Conservation (phyloP, 108 stramenopile species). For the Skeletonema potamos region DNA sequence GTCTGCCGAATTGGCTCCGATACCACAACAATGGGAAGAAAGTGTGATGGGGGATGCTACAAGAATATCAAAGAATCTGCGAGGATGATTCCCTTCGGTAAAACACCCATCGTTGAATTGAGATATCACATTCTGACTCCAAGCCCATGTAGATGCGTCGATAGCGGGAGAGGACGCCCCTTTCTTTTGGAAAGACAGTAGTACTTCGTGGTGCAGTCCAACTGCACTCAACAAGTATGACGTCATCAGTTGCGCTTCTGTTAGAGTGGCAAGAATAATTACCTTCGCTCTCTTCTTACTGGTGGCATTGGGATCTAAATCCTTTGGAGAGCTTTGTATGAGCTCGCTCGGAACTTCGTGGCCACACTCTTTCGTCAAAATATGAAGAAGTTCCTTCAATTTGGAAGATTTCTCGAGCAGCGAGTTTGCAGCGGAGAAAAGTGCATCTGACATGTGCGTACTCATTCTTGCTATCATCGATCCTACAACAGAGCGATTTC, state of each 20-base stretch:
- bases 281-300: constrained; percentile 48
- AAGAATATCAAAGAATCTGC: constrained; percentile 48
- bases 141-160: constrained; percentile 43
- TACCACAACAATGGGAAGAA: constrained; percentile 55
- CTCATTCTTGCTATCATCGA: neutral
- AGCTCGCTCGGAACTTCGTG: constrained; percentile 14
- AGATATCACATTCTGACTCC: constrained; percentile 54
- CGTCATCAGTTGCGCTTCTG: constrained; percentile 53
- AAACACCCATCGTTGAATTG: constrained; percentile 38
- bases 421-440: constrained; percentile 38
- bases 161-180: neutral
- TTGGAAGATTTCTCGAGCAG: constrained; percentile 66
- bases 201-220: constrained; percentile 62
- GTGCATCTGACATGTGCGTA: constrained; percentile 49
- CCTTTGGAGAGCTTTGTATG: neutral
- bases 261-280: constrained; percentile 71
- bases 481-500: neutral
- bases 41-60: constrained; percentile 61
- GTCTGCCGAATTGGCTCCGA: constrained; percentile 63
- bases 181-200: constrained; percentile 13
- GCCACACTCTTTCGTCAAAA: constrained; percentile 58
- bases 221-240: constrained; percentile 67
- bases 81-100: neutral
- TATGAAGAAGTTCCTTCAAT: constrained; percentile 57
- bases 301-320: constrained; percentile 1